These are phyloP conservation scores for Colletotrichum aenigma DNA, from an alignment of 2,329 filamentous ascomycete species.

Conservation along the genomic window DNA sequence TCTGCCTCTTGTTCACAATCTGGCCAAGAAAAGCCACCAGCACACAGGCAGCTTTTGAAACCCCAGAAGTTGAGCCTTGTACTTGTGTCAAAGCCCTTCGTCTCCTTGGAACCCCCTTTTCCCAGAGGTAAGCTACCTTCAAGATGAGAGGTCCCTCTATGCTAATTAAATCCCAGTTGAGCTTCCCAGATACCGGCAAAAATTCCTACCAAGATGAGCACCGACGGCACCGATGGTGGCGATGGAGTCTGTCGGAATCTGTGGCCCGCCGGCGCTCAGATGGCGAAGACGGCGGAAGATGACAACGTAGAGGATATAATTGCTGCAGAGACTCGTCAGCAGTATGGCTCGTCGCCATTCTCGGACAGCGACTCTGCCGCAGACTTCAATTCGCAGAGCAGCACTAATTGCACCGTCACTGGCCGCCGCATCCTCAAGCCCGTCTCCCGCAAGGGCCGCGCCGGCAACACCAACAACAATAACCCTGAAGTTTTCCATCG, in stretches of 20 bases:
- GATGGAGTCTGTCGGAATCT: not conserved
- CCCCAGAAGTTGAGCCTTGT: not conserved
- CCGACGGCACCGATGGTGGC: not conserved
- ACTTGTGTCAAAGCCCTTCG: not conserved
- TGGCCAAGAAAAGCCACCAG: not conserved
- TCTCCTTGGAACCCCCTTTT: not conserved
- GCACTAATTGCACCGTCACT: not conserved
- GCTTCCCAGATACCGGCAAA: not conserved
- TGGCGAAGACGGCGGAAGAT: not conserved
- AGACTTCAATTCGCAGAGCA: not conserved
- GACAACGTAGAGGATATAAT: not conserved
- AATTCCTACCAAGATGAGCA: not conserved
- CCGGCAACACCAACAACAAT: not conserved
- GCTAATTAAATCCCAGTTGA: not conserved
- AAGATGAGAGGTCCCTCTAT: not conserved
- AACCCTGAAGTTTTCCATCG: not conserved
- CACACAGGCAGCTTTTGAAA: not conserved
- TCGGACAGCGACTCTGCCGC: not conserved
- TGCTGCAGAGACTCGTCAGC: not conserved
- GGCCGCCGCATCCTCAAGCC: not conserved
- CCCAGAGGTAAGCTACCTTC: not conserved
- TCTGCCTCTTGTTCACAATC: not conserved
- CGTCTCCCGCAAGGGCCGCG: not conserved
- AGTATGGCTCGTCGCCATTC: not conserved
- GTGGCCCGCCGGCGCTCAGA: not conserved